Conservation (phyloP, 1,284 basidiomycete species). For the Cronartium quercuum region DNA sequence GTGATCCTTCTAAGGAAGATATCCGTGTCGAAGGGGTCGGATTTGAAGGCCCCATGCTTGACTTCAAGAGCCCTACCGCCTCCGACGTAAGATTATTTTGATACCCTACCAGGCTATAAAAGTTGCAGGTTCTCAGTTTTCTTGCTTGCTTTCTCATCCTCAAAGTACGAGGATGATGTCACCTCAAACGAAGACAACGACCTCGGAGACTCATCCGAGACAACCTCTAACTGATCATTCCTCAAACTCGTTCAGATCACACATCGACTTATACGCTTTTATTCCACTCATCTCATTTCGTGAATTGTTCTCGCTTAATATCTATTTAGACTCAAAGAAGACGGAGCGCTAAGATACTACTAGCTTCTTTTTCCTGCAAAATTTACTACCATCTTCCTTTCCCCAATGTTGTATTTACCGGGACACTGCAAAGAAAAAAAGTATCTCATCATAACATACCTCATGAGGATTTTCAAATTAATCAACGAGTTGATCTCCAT, state of each 20-base stretch:
- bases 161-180: background rate
- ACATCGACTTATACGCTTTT: background rate
- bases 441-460: no score
- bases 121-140: background rate
- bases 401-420: no score
- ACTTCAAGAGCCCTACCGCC: slow-evolving; percentile 30
- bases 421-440: no score
- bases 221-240: background rate
- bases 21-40: background rate
- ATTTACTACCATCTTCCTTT: no score
- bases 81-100: slow-evolving; percentile 13
- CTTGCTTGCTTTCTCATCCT: background rate
- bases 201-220: background rate
- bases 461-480: no score
- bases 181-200: background rate
- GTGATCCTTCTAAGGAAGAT: background rate
- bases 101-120: background rate
- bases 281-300: background rate
- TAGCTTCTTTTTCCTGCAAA: no score
- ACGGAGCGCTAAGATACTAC: no score
- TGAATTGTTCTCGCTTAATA: no score
- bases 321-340: no score
- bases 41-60: slow-evolving; percentile 37
- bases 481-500: no score
- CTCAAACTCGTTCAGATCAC: background rate